Percentiles rank a stretch among this genome's conserved stretches.
These are phyloP conservation scores for Metschnikowia cubensis DNA, from an alignment of 805 yeast genomes.

Conservation along the genomic window DNA sequence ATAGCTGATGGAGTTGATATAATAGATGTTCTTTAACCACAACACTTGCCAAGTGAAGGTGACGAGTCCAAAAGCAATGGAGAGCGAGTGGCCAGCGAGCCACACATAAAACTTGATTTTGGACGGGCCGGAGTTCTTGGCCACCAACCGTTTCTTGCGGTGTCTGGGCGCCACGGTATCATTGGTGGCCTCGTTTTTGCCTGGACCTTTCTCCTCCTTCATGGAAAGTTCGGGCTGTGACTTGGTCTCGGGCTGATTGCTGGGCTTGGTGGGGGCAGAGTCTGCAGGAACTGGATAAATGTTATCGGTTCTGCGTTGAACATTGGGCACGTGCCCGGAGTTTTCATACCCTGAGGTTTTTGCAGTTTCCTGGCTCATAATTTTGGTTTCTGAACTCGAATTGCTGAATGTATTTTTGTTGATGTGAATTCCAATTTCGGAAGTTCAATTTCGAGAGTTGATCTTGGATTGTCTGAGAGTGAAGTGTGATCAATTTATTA, in stretches of 20 bases:
- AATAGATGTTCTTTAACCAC: conserved; percentile 36
- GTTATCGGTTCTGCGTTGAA: conserved; percentile 3
- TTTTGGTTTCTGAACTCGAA: no score
- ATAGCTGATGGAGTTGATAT: conserved; percentile 50
- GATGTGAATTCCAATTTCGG: no score
- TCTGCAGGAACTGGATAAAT: conserved; percentile 4
- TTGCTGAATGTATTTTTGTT: no score
- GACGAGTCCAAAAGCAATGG: conserved; percentile 45
- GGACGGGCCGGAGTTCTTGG: conserved; percentile 25
- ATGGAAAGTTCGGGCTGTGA: neutral
- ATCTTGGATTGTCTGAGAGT: no score
- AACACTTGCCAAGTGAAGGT: conserved; percentile 35
- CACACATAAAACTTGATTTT: conserved; percentile 48
- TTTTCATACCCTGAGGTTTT: neutral
- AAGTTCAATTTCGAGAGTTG: no score
- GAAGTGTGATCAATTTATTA: no score
- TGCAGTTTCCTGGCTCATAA: neutral
- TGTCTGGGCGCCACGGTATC: conserved; percentile 13
- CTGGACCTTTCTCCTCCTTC: neutral
- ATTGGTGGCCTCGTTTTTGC: conserved; percentile 9
- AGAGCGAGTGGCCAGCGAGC: conserved; percentile 52
- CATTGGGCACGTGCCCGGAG: conserved; percentile 5
- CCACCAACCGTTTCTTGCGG: conserved; percentile 28
- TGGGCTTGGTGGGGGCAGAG: neutral
- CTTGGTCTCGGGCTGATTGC: conserved; percentile 4